Conservation (phyloP, 2,329 filamentous ascomycete species). For the Apiospora marii region DNA sequence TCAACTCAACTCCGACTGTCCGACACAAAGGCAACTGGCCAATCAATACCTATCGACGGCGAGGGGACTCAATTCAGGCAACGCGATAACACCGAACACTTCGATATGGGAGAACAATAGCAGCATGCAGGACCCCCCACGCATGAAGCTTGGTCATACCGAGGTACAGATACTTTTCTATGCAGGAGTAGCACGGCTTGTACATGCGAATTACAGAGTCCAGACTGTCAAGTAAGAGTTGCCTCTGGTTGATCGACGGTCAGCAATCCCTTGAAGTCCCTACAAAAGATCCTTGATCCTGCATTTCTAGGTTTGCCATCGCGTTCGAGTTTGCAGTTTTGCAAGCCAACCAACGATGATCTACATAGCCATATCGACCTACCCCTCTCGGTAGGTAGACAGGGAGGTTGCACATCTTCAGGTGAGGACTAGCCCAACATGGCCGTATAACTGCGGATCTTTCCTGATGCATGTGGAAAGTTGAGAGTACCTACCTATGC, state of each 20-base stretch:
- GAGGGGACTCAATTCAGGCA: background rate
- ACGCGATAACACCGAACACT: background rate
- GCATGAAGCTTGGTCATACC: background rate
- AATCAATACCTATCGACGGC: background rate
- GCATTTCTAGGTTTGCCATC: background rate
- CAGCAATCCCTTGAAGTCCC: background rate
- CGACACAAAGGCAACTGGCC: too few relatives aligned
- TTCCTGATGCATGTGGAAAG: slow-evolving; percentile 1
- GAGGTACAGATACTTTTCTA: background rate
- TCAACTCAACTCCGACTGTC: background rate
- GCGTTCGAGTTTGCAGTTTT: background rate
- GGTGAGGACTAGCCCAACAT: slow-evolving; percentile 5
- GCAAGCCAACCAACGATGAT: slow-evolving; percentile 7
- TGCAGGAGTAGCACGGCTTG: background rate
- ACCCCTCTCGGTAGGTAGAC: slow-evolving; percentile 9
- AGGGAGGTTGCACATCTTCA: slow-evolving; percentile 21
- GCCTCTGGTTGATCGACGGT: background rate
- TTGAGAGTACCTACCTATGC: background rate
- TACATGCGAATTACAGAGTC: background rate
- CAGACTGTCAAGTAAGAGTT: background rate
- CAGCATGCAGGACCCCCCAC: background rate
- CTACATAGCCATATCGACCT: slow-evolving; percentile 4
- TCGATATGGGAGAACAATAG: background rate
- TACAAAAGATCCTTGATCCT: background rate
- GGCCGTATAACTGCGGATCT: slow-evolving; percentile 13